Evolutionary conservation across 176 grass and related monocot species (phyloP), one percentile per base, ranked within the genome.

Genomic region (Aegilops sharonensis): DNA sequence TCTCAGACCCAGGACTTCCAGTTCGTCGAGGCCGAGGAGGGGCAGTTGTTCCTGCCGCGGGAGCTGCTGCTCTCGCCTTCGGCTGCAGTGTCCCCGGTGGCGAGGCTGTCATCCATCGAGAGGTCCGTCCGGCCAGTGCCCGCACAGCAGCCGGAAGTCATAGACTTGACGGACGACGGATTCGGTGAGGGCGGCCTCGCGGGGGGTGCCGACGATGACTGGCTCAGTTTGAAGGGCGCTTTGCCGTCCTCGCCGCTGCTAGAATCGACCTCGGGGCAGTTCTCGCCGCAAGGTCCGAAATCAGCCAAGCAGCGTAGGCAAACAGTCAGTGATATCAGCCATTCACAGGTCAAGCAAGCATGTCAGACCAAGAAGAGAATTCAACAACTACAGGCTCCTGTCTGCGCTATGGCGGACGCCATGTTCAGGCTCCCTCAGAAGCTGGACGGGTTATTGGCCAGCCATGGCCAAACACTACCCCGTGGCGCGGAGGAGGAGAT

Each of bases 1-100:
- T 50, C 20, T 3, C 35, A 17, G 8, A 30, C 43, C 9, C 43
- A 59, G 69, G 21, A 77, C 7, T 25, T 18, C 15, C 39, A 60
- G 25, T 9, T 45, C 5, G 75, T 20, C 0, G 67, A 18, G 14
- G 39, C 37, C 23, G 24, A 17, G 20, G 40, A 66, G 9, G 74
- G 23, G 1, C 71, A 70, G 29, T 14, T 27, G 68, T 87, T 78
- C 65, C 81, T 81, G 10, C 85, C 81, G 8, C 67, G 45, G 20
- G 83, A 90, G 84, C 65, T 63, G 9, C 79, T 90, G 17, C 83
- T 78, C 9, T 39, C 37, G 37, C 83, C 92, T n/a, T 75, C 84
- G 9, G 84, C 81, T 23, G 82, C 88, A 74, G 80, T 87, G 56
- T 93, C 95, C 20, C 95, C 95, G 8, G 95, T 92, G 43, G 43